These are phyloP conservation scores for Boletus fagicola DNA, from an alignment of 768 basidiomycete genomes.

Conservation along the genomic window DNA sequence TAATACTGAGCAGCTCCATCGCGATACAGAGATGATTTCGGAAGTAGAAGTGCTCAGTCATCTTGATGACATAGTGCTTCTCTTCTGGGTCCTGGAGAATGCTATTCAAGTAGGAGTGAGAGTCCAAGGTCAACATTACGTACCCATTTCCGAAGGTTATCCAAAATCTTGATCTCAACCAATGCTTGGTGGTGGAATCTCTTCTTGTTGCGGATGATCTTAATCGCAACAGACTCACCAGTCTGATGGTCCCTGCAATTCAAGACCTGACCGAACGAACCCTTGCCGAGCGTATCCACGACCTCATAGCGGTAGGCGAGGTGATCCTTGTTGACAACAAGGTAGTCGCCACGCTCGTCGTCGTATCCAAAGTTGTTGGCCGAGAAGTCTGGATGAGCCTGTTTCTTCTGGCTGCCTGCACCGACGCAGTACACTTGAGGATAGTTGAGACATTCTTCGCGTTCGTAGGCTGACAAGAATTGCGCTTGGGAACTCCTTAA, in stretches of 20 bases:
- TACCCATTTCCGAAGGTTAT: constrained; percentile 97
- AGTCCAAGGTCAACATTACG: constrained; percentile 28
- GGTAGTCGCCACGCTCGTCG: constrained; percentile 97
- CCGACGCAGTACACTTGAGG: constrained; percentile 82
- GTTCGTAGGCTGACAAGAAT: constrained; percentile 82
- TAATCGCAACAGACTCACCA: constrained; percentile 95
- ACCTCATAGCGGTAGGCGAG: constrained; percentile 97
- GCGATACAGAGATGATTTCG: constrained; percentile 97
- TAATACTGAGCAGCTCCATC: constrained; percentile 97
- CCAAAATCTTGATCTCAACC: constrained; percentile 98
- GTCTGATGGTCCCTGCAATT: constrained; percentile 95
- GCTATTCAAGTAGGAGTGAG: background rate
- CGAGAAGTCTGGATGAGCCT: constrained; percentile 65
- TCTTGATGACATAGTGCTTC: constrained; percentile 95
- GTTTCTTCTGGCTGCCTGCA: constrained; percentile 78
- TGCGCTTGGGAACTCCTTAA: constrained; percentile 65
- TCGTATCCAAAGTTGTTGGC: constrained; percentile 94
- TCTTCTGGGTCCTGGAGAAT: constrained; percentile 87
- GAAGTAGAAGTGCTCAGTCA: constrained; percentile 99
- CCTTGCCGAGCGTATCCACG: constrained; percentile 90
- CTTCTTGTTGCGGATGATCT: constrained; percentile 99
- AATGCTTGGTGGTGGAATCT: constrained; percentile 97
- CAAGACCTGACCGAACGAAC: constrained; percentile 96
- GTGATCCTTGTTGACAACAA: constrained; percentile 87
- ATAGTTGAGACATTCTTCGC: constrained; percentile 88